A percentile compares a stretch with the other conserved stretches of the same genome.
Conservation (phyloP, 768 basidiomycete species). For the Austroboletus festivus region DNA sequence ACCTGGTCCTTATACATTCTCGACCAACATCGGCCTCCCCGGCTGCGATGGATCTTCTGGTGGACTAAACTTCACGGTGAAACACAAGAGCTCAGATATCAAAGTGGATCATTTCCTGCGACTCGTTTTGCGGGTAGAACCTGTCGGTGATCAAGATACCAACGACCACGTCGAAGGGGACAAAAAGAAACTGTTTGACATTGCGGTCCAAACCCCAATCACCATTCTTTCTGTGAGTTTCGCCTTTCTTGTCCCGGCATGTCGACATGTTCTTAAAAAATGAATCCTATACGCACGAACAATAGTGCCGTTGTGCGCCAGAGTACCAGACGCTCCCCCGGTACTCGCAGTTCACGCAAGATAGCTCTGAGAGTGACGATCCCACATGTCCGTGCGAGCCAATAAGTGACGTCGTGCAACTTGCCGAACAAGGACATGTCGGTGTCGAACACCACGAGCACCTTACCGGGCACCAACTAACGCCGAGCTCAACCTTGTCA, state of each 20-base stretch:
- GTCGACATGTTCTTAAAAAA: neutral
- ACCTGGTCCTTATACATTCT: slow-evolving; percentile 25
- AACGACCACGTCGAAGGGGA: slow-evolving; percentile 61
- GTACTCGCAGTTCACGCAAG: slow-evolving; percentile 48
- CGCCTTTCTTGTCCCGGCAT: neutral
- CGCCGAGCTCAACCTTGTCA: slow-evolving; percentile 32
- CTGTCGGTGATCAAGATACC: slow-evolving; percentile 61
- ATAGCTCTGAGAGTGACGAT: neutral
- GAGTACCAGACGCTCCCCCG: slow-evolving; percentile 78
- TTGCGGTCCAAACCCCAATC: slow-evolving; percentile 83
- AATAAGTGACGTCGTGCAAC: neutral
- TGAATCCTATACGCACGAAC: neutral
- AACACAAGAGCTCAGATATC: slow-evolving; percentile 63
- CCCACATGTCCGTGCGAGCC: slow-evolving; percentile 45
- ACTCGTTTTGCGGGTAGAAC: slow-evolving; percentile 76
- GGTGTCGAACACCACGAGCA: slow-evolving; percentile 1
- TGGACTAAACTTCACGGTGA: slow-evolving; percentile 71
- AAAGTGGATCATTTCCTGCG: slow-evolving; percentile 75
- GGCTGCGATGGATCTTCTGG: slow-evolving; percentile 11
- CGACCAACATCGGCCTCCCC: slow-evolving; percentile 16
- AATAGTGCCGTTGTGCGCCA: slow-evolving; percentile 77
- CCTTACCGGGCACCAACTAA: neutral
- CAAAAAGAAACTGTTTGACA: slow-evolving; percentile 79
- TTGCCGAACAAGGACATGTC: neutral
- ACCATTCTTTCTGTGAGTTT: slow-evolving; percentile 80